These are phyloP conservation scores for Gossypium schwendimanii DNA, from an alignment of 441 rosid genomes.

Conservation along the genomic window DNA sequence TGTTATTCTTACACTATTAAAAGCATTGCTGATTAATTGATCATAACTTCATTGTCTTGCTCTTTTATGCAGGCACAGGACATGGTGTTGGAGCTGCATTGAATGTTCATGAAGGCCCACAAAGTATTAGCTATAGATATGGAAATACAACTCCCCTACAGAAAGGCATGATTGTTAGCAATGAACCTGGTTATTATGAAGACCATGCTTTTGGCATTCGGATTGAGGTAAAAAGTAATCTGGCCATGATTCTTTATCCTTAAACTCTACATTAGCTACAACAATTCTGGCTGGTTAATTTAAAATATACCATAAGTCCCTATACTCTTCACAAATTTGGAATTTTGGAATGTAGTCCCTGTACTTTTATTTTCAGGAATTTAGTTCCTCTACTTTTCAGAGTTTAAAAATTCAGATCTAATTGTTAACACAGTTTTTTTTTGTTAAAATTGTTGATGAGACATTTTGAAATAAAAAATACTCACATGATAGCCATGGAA, in stretches of 20 bases:
- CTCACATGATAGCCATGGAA: no score
- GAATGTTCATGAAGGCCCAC: slow-evolving; percentile 98
- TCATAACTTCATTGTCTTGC: slow-evolving; percentile 2
- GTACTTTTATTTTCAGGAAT: no score
- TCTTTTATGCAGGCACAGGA: slow-evolving; percentile 63
- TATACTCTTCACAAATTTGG: no score
- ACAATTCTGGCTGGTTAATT: background rate
- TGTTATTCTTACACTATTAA: background rate
- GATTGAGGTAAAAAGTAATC: slow-evolving; percentile 53
- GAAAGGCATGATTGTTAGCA: slow-evolving; percentile 91
- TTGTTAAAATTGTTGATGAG: no score
- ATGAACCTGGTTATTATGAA: slow-evolving; percentile 95
- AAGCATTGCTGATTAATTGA: background rate
- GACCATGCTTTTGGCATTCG: slow-evolving; percentile 96
- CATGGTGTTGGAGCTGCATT: slow-evolving; percentile 97
- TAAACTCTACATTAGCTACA: background rate
- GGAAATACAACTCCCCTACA: slow-evolving; percentile 78
- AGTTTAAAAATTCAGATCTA: no score
- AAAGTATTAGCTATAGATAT: slow-evolving; percentile 81
- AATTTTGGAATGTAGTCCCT: no score
- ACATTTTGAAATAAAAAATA: no score
- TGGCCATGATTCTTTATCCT: background rate
- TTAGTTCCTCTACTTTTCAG: no score
- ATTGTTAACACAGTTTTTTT: no score
- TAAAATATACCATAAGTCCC: no score